Conservation (phyloP, 176 grass and related monocot genomes). For the Eragrostis nindensis region DNA sequence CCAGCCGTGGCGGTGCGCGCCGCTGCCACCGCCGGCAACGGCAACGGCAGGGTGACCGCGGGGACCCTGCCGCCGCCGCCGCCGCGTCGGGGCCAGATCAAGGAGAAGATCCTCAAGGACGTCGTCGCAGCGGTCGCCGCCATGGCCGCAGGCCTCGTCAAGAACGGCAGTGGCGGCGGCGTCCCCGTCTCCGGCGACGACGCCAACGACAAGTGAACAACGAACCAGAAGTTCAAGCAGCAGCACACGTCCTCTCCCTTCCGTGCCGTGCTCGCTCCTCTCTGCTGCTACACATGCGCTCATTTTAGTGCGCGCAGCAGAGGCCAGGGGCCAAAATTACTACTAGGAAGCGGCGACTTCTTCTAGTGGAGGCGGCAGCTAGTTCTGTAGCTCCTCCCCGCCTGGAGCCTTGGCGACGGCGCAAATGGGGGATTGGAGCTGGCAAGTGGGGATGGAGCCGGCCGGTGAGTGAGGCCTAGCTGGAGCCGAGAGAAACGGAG, state of each 20-base stretch:
- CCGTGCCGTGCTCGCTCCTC: no score
- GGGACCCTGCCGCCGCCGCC: constrained; percentile 25
- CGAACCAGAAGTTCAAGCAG: not conserved
- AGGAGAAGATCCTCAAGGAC: constrained; percentile 58
- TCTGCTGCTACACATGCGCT: constrained; percentile 47
- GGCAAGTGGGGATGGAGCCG: no score
- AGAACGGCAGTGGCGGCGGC: constrained; percentile 5
- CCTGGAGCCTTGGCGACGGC: no score
- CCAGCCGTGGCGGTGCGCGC: not conserved
- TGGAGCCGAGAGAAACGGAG: no score
- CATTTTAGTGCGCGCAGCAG: constrained; percentile 48
- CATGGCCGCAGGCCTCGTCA: constrained; percentile 17
- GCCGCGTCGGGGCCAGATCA: constrained; percentile 72
- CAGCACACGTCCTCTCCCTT: no score
- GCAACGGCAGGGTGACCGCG: not conserved
- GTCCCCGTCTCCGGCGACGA: not conserved
- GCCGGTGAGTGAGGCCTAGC: no score
- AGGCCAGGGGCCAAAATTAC: not conserved
- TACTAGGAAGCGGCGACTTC: not conserved
- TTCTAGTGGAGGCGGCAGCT: no score
- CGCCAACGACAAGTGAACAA: constrained; percentile 25
- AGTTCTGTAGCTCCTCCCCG: no score
- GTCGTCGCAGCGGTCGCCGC: constrained; percentile 16
- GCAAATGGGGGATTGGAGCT: no score
- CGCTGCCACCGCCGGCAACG: not conserved